Percentiles rank a stretch among this genome's conserved stretches.
These are phyloP conservation scores for Spongispora temasekensis DNA, from an alignment of 1,284 basidiomycete genomes.

Conservation along the genomic window DNA sequence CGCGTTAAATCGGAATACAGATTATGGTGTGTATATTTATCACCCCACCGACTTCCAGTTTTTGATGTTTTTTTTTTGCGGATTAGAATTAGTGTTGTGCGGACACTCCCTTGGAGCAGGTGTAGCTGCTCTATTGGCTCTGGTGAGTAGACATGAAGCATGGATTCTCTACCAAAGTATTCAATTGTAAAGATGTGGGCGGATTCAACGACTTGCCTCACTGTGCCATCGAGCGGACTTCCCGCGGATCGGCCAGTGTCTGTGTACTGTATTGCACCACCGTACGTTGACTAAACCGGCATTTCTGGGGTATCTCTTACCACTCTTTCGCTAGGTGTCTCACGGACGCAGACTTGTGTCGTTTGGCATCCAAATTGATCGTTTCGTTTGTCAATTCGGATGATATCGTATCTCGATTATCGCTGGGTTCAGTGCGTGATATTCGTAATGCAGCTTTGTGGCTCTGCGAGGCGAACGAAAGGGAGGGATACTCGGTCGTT, in stretches of 20 bases:
- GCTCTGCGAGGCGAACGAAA: slow-evolving; percentile 71
- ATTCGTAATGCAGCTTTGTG: slow-evolving; percentile 74
- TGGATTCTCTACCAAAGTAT: background rate
- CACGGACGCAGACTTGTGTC: slow-evolving; percentile 55
- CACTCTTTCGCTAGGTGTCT: slow-evolving; percentile 48
- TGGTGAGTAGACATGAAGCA: slow-evolving; percentile 46
- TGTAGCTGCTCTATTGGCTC: slow-evolving; percentile 73
- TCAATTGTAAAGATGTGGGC: slow-evolving; percentile 73
- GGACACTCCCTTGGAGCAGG: slow-evolving; percentile 91
- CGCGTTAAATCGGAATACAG: slow-evolving; percentile 66
- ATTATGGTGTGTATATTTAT: slow-evolving; percentile 55
- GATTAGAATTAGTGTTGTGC: slow-evolving; percentile 67
- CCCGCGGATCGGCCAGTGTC: slow-evolving; percentile 67
- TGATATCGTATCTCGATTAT: slow-evolving; percentile 78
- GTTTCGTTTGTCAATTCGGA: slow-evolving; percentile 81
- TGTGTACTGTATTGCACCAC: slow-evolving; percentile 81
- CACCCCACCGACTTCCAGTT: background rate
- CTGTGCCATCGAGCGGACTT: slow-evolving; percentile 68
- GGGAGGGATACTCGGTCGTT: slow-evolving; percentile 61
- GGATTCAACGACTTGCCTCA: slow-evolving; percentile 73
- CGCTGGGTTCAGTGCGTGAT: slow-evolving; percentile 76
- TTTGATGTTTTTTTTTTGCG: slow-evolving; percentile 11
- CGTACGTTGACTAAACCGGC: slow-evolving; percentile 46
- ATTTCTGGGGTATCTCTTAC: slow-evolving; percentile 11
- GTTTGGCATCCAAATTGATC: slow-evolving; percentile 59